Conservation (phyloP, 192 early-diverging fungal genomes). For the Coemansia erecta region DNA sequence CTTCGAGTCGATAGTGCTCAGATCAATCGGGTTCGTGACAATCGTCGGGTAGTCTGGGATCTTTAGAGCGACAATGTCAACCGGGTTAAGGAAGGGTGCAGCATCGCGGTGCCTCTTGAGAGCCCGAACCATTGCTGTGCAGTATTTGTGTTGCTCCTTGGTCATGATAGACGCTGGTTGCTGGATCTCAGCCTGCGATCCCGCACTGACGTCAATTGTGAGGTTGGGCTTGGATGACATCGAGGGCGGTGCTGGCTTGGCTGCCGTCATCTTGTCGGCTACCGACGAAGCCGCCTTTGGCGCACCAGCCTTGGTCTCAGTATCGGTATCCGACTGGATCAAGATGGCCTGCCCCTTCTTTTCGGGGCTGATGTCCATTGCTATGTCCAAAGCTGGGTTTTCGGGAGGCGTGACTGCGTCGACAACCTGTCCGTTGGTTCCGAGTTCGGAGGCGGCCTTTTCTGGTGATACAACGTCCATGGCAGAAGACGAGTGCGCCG, state of each 20-base stretch:
- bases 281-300: no score
- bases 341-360: background rate
- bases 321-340: background rate
- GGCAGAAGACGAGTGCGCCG: background rate
- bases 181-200: conserved; percentile 1
- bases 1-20: conserved; percentile 71
- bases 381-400: background rate
- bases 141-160: conserved; percentile 83
- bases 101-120: conserved; percentile 82
- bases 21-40: conserved; percentile 77
- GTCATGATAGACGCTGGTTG: conserved; percentile 53
- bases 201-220: conserved; percentile 1
- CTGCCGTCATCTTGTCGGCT: no score
- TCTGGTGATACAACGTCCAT: no score
- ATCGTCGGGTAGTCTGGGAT: conserved; percentile 77
- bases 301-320: background rate
- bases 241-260: background rate
- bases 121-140: conserved; percentile 66
- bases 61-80: conserved; percentile 72
- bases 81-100: conserved; percentile 79
- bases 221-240: background rate
- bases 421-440: background rate
- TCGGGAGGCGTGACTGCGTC: background rate
- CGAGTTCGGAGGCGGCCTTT: no score
- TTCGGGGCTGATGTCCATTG: background rate